Percentiles rank a stretch among this genome's conserved stretches.
Conservation (phyloP, 495 filamentous ascomycete genomes). For the Talaromyces borbonicus region DNA sequence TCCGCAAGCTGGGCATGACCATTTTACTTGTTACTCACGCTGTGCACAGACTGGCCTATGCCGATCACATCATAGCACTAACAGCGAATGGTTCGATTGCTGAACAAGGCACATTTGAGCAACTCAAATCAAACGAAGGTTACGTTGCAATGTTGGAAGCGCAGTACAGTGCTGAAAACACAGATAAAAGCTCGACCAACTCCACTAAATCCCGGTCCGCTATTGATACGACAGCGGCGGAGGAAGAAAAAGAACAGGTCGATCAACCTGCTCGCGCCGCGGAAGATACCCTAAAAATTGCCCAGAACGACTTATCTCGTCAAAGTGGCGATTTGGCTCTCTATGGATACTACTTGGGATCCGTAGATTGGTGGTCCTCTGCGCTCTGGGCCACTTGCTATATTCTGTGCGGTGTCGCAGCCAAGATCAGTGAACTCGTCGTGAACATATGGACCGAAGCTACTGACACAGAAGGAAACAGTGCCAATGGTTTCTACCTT, state of each 20-base stretch:
- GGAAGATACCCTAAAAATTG: neutral
- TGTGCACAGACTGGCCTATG: slow-evolving; percentile 37
- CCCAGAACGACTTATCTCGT: slow-evolving; percentile 20
- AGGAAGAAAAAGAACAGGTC: neutral
- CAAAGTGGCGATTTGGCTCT: slow-evolving; percentile 43
- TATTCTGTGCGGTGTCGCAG: neutral
- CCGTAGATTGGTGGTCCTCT: slow-evolving; percentile 2
- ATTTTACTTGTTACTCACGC: slow-evolving; percentile 16
- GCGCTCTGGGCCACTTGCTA: neutral
- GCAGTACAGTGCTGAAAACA: neutral
- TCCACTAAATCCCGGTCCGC: neutral
- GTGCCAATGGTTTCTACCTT: slow-evolving; percentile 38
- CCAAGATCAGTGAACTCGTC: neutral
- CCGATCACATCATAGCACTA: slow-evolving; percentile 44
- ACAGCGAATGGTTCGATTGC: slow-evolving; percentile 29
- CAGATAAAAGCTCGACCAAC: neutral
- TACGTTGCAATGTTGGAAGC: slow-evolving; percentile 26
- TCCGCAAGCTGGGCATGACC: slow-evolving; percentile 38
- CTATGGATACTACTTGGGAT: slow-evolving; percentile 48
- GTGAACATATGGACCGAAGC: slow-evolving; percentile 3
- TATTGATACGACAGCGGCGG: neutral
- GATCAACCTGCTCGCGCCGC: too few species aligned
- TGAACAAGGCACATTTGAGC: slow-evolving; percentile 42
- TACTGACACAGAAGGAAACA: neutral
- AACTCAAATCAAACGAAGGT: slow-evolving; percentile 33